Conservation (phyloP, 139 green algal genomes). For the Picochlorum sp. region DNA sequence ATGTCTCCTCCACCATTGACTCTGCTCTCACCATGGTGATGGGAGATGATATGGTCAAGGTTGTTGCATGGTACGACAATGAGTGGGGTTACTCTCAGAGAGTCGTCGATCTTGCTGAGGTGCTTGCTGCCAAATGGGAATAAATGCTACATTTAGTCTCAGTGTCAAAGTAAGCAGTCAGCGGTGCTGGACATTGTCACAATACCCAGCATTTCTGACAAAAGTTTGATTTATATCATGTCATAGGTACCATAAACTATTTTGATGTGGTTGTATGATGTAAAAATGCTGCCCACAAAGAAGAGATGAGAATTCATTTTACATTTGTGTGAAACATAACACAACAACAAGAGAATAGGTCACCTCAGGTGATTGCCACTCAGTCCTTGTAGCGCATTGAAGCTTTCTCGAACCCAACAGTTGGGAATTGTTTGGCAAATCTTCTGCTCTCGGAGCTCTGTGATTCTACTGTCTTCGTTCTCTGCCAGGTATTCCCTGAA, state of each 20-base stretch:
- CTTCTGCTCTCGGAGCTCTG: conserved; percentile 40
- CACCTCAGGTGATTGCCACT: background rate
- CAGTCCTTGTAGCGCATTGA: conserved; percentile 84
- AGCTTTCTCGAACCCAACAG: conserved; percentile 95
- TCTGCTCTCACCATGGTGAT: conserved; percentile 98
- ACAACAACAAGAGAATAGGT: no score
- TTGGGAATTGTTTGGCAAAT: conserved; percentile 72
- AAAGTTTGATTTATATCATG: no score
- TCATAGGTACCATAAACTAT: no score
- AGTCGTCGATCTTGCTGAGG: conserved; percentile 91
- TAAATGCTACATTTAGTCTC: conserved; percentile 13
- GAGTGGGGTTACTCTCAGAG: conserved; percentile 91
- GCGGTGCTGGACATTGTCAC: no score
- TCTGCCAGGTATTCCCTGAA: conserved; percentile 67
- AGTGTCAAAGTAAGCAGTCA: background rate
- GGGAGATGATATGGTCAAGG: conserved; percentile 98
- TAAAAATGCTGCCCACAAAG: no score
- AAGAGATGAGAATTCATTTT: background rate
- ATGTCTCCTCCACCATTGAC: conserved; percentile 90
- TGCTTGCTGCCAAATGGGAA: conserved; percentile 65
- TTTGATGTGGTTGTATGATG: no score
- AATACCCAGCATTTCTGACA: no score
- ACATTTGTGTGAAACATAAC: background rate
- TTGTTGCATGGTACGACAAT: conserved; percentile 94
- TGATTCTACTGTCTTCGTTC: conserved; percentile 14